phyloP scores from a whole-genome alignment of 208 protist genomes.

The Herpetomonas samuelpessoai region DNA sequence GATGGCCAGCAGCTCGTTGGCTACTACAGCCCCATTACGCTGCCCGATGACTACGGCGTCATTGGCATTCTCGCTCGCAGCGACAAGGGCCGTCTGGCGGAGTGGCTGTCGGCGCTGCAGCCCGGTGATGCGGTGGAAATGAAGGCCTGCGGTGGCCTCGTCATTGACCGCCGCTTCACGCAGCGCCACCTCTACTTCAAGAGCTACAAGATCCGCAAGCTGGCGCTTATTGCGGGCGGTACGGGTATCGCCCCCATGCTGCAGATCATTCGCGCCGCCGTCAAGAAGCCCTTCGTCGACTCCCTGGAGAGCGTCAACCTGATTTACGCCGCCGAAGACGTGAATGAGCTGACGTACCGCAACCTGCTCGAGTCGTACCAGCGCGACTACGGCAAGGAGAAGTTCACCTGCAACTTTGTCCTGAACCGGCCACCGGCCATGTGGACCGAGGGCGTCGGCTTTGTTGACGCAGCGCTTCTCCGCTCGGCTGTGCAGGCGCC shows the following conservation, averaged over 20 bases:
- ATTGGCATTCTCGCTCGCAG: constrained; percentile 62
- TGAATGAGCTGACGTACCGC: constrained; percentile 59
- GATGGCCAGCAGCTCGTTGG: constrained; percentile 48
- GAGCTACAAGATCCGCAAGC: constrained; percentile 49
- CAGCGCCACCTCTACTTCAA: constrained; percentile 55
- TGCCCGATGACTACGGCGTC: constrained; percentile 59
- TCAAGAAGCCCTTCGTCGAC: constrained; percentile 66
- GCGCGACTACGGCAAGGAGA: constrained; percentile 36
- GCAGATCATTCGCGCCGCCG: constrained; percentile 85
- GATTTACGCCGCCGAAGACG: constrained; percentile 70
- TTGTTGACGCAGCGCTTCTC: constrained; percentile 47
- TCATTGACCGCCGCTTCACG: constrained; percentile 43
- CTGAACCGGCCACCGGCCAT: constrained; percentile 59
- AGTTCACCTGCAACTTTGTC: constrained; percentile 61
- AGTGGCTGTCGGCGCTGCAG: constrained; percentile 59
- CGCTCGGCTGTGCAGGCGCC: constrained; percentile 49
- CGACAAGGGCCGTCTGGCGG: constrained; percentile 46
- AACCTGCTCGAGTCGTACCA: constrained; percentile 43
- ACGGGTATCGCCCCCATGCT: constrained; percentile 92
- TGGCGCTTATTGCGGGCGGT: constrained; percentile 73
- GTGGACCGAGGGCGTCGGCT: constrained; percentile 67
- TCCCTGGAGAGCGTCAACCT: constrained; percentile 49
- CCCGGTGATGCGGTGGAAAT: constrained; percentile 77
- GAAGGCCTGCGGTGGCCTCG: constrained; percentile 61
- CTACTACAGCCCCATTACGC: constrained; percentile 77